These are phyloP conservation scores for Mikania micrantha DNA, from an alignment of 129 eudicot species.

Conservation along the genomic window DNA sequence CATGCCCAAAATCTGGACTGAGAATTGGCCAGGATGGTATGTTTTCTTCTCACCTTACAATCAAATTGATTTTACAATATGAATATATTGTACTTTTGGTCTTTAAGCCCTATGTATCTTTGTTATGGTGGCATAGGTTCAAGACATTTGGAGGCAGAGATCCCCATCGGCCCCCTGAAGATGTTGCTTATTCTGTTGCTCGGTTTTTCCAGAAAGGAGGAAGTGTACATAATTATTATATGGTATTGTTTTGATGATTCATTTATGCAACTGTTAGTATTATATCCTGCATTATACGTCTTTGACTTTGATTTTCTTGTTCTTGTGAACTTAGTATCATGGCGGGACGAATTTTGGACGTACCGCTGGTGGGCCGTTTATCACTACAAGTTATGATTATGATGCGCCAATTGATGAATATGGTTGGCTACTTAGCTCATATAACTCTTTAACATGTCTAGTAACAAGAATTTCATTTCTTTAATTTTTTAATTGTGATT, in stretches of 20 bases:
- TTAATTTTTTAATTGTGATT: not conserved
- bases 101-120: no score
- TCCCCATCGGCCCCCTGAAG: constrained; percentile 95
- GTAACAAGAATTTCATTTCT: not conserved
- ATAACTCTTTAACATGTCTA: not conserved
- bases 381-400: constrained; percentile 97
- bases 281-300: not conserved
- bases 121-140: constrained; percentile 48
- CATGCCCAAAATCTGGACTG: constrained; percentile 91
- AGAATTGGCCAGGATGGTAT: constrained; percentile 99
- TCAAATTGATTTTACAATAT: not conserved
- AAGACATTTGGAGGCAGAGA: constrained; percentile 87
- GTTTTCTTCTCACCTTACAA: not conserved
- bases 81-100: no score
- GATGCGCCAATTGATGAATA: constrained; percentile 98
- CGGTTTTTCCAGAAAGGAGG: constrained; percentile 96
- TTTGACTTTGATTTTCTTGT: not conserved
- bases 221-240: constrained; percentile 82
- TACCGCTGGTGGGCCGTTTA: constrained; percentile 96
- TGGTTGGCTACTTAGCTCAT: constrained; percentile 36
- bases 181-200: constrained; percentile 92
- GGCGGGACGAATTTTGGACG: constrained; percentile 99
- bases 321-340: constrained; percentile 57
- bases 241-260: constrained; percentile 43
- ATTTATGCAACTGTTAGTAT: not conserved